Evolutionary conservation across 306 rosid species (phyloP), one percentile per base, ranked within the genome.

Genomic region (Cercis canadensis): DNA sequence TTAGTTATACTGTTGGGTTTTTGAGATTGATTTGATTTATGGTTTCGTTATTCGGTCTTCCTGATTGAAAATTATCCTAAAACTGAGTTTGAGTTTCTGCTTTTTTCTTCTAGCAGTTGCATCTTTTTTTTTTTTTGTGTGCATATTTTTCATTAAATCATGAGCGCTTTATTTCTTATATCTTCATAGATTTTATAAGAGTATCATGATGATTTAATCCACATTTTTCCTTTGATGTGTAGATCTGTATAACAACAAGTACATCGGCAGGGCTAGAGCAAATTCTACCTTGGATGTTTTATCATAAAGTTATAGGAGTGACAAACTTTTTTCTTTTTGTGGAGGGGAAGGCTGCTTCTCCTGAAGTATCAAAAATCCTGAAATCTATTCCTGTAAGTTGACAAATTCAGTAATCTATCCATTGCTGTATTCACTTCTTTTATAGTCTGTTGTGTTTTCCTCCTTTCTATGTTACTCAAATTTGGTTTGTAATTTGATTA

Each of bases 221-320:
- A 18, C 6, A 9, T 76, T 84, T 78, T 66, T 37, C 57, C 63
- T 49, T 62, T 46, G 56, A 67, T 65, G 7, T 70, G 68, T 80
- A 94, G 97, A 94, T 94, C 74, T 83, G 97, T 83, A 82, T 94
- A 64, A 91, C 96, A 0, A 84, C 90, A 14, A 91, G 96, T 78
- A 94, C 97, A 1, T 83, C 99, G 2, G 99, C 92, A 11, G 96
- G 97, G 73, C 87, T 94, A 55, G 97, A 94, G 58, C 99, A 94
- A 89, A 94, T 94, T 72, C 80, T 94, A 44, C 99, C 96, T 2
- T 94, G 99, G 97, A 94, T 94, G 99, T 94, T 91, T 78, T 94
- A 87, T 78, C 99, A 94, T 73, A 91, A 94, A 85, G 88, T 89
- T 82, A 80, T 94, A 59, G 97, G 97, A 32, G 99, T 86, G 40